Conservation (phyloP, 164 flowering plant genomes). For the Platanus orientalis region DNA sequence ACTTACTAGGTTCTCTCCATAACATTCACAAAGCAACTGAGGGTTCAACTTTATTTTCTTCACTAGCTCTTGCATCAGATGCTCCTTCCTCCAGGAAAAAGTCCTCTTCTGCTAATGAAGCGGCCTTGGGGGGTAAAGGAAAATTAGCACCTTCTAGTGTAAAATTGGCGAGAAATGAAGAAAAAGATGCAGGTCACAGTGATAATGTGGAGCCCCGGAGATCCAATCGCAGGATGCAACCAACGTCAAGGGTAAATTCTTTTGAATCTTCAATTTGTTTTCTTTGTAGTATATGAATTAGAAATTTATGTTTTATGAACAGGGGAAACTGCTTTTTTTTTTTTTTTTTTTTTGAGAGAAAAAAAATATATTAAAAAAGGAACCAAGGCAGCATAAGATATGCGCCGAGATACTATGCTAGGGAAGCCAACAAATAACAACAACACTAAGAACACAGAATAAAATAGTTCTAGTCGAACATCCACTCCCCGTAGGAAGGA, state of each 20-base stretch:
- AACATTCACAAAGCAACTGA: slow-evolving; percentile 32
- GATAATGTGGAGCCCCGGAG: slow-evolving; percentile 68
- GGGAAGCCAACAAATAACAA: too few relatives aligned
- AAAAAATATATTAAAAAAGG: too few relatives aligned
- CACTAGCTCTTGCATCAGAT: slow-evolving; percentile 32
- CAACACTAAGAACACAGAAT: too few relatives aligned
- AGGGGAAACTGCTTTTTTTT: too few relatives aligned
- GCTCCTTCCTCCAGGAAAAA: slow-evolving; percentile 36
- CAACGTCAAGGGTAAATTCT: slow-evolving; percentile 80
- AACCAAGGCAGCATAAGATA: too few relatives aligned
- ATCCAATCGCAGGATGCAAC: slow-evolving; percentile 92
- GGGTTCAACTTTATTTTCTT: slow-evolving; percentile 33
- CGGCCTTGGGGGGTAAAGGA: slow-evolving; percentile 40
- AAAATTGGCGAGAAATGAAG: slow-evolving; percentile 46
- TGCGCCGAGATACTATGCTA: too few relatives aligned
- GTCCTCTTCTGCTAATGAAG: slow-evolving; percentile 26
- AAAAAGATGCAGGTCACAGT: slow-evolving; percentile 30
- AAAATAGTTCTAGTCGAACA: too few relatives aligned
- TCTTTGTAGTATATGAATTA: too few relatives aligned
- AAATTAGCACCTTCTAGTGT: slow-evolving; percentile 45
- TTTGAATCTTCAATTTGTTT: background rate
- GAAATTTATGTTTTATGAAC: too few relatives aligned
- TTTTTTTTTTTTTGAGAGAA: too few relatives aligned
- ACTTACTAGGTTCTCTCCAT: slow-evolving; percentile 28
- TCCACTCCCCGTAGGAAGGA: too few relatives aligned